Percentiles rank a stretch among this genome's conserved stretches.
phyloP scores from a whole-genome alignment of 164 flowering plant species.

The Echeveria elegans region DNA sequence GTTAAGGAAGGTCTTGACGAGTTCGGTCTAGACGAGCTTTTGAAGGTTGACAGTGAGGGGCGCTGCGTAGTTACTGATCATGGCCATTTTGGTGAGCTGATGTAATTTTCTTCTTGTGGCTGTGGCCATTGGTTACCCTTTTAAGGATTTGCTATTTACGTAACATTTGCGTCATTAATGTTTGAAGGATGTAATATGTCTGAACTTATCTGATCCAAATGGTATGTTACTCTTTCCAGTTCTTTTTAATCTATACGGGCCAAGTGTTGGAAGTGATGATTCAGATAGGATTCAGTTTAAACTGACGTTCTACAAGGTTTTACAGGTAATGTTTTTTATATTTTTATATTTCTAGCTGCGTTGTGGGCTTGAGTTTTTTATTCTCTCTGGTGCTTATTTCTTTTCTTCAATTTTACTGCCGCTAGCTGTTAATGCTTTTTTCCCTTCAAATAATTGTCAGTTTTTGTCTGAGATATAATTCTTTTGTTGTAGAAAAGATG shows the following conservation, averaged over 20 bases:
- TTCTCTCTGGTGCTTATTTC: not conserved
- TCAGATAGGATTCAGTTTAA: slow-evolving; percentile 68
- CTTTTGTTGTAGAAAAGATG: slow-evolving; percentile 73
- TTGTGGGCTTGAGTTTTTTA: not conserved
- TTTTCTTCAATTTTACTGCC: not conserved
- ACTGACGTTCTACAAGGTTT: slow-evolving; percentile 47
- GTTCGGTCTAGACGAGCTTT: slow-evolving; percentile 52
- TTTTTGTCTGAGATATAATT: not conserved
- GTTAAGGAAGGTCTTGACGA: slow-evolving; percentile 45
- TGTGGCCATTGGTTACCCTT: not conserved
- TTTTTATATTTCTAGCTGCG: not conserved
- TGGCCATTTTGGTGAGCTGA: slow-evolving; percentile 75
- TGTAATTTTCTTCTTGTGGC: not conserved
- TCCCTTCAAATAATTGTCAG: not conserved
- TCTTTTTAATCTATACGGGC: slow-evolving; percentile 92
- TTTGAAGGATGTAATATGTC: not conserved
- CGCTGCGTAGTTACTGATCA: slow-evolving; percentile 97
- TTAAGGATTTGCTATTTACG: not conserved
- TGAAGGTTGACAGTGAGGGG: slow-evolving; percentile 80
- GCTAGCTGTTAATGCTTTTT: not conserved
- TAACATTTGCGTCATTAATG: not conserved
- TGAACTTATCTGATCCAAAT: not conserved
- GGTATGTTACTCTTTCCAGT: slow-evolving; percentile 32
- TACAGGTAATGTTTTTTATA: slow-evolving; percentile 48
- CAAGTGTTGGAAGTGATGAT: slow-evolving; percentile 75